Conservation (phyloP, 2,329 filamentous ascomycete species). For the Fusarium dlaminii region DNA sequence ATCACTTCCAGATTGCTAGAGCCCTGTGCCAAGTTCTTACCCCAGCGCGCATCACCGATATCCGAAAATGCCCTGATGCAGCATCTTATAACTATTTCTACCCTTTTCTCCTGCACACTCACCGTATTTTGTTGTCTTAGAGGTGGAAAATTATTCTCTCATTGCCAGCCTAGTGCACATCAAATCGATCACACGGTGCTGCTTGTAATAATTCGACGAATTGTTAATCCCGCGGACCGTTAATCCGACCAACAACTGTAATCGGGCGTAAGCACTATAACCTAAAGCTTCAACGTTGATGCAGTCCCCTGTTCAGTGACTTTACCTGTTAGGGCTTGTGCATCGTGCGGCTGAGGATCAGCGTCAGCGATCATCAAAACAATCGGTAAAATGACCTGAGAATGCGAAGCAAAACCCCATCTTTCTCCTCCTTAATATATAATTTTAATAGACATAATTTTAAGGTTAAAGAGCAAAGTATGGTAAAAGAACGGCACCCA, state of each 20-base stretch:
- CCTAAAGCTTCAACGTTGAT: background rate
- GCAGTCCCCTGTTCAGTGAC: background rate
- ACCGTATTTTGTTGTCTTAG: background rate
- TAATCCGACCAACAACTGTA: background rate
- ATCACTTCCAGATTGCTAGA: background rate
- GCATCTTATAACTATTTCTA: accelerated
- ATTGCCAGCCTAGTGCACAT: background rate
- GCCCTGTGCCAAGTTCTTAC: background rate
- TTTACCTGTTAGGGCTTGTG: background rate
- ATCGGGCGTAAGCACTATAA: background rate
- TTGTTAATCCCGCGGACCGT: background rate
- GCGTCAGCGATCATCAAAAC: background rate
- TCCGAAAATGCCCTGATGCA: background rate
- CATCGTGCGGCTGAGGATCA: slow-evolving; percentile 17
- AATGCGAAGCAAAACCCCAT: accelerated
- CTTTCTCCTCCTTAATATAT: accelerated
- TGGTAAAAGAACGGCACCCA: accelerated
- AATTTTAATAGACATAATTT: accelerated
- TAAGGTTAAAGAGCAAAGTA: accelerated
- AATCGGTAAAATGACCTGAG: background rate
- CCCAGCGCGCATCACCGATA: background rate
- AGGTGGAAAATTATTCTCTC: background rate
- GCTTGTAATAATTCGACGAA: background rate
- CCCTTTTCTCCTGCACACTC: background rate
- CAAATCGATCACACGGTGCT: background rate